Base-by-base conservation (phyloP, 2,329 filamentous ascomycete species). In the Xylariaceae sp. region DNA sequence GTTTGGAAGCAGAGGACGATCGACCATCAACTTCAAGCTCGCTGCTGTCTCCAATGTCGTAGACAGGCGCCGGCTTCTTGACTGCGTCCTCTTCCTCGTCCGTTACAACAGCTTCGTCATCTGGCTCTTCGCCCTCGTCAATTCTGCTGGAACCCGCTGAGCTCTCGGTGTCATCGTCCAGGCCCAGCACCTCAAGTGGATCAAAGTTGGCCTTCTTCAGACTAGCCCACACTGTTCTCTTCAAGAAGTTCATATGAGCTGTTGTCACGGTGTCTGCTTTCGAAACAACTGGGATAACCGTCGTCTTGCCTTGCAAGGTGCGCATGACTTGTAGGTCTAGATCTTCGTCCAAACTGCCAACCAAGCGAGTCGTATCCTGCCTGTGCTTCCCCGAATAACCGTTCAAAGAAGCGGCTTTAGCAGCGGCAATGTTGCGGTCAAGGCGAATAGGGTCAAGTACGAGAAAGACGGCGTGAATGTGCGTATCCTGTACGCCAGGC, bases 251-350 rank as follows among this genome's bases (percentile, higher is more conserved):
- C 94, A 97, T 97, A 71, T 99, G 94, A 46, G 88, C 87, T 0
- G 87, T 85, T n/a, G 94, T 97, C 61, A 97, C 87, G 12, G 91
- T 96, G 67, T 99, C 94, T 36, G 94, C 92, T 72, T 99, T 99
- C 66, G 90, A 88, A 64, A 99, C 92, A 51, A 99, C 85, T 0
- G 94, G 94, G 42, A 99, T 89, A 51, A 97, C 90, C 0, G 90
- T 95, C 0, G 94, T 97, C 76, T 96, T 96, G 61, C 89, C 87
- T 67, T 95, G 86, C 27, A 99, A 80, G 14, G 87, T 87, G 42
- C 88, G 87, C 62, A 99, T 77, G 49, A 96, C 87, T 65, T 96
- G 90, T 19, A 99, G 73, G 65, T 99, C 94, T 10, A 99, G 79
- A 58, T 90, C 87, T 57, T 95, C 87, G 61, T 97, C 91, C 12